phyloP scores from a whole-genome alignment of 257 asterid species.

The Eustoma russellianum region DNA sequence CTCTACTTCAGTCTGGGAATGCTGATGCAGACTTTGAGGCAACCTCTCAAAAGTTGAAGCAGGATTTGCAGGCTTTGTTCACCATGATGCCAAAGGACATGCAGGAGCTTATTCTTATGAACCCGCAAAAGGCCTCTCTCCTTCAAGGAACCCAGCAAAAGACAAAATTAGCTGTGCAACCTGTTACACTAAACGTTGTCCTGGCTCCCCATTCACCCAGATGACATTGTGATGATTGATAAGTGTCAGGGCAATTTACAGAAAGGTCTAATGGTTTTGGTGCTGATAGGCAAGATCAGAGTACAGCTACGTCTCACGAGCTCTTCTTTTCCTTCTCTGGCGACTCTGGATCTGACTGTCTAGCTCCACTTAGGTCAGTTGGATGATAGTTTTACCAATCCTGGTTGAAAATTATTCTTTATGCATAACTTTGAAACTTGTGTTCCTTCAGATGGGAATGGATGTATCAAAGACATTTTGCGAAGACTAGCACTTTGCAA shows the following conservation, averaged over 20 bases:
- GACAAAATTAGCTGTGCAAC: constrained; percentile 15
- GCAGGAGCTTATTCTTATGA: constrained; percentile 81
- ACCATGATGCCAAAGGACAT: constrained; percentile 64
- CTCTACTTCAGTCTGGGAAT: constrained; percentile 45
- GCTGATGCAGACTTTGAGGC: constrained; percentile 45
- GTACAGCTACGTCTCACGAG: constrained; percentile 10
- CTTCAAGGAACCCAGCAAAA: constrained; percentile 24
- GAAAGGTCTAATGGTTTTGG: constrained; percentile 3
- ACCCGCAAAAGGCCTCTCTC: constrained; percentile 67
- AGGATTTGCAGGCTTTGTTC: constrained; percentile 65
- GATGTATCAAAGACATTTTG: too few relatives aligned
- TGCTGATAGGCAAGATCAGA: constrained; percentile 7
- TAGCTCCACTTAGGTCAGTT: constrained; percentile 31
- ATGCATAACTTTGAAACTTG: too few relatives aligned
- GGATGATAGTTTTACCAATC: background rate
- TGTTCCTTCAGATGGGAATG: too few relatives aligned
- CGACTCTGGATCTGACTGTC: constrained; percentile 14
- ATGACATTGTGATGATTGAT: constrained; percentile 23
- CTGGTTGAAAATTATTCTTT: too few relatives aligned
- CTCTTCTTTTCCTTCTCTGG: too few relatives aligned
- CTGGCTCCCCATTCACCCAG: constrained; percentile 24
- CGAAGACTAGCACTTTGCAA: too few relatives aligned
- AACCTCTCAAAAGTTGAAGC: constrained; percentile 60
- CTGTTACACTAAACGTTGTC: constrained; percentile 14
- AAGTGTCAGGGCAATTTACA: constrained; percentile 8